Evolutionary conservation across 768 basidiomycete species (phyloP).

Genomic region (Kwoniella botswanensis): DNA sequence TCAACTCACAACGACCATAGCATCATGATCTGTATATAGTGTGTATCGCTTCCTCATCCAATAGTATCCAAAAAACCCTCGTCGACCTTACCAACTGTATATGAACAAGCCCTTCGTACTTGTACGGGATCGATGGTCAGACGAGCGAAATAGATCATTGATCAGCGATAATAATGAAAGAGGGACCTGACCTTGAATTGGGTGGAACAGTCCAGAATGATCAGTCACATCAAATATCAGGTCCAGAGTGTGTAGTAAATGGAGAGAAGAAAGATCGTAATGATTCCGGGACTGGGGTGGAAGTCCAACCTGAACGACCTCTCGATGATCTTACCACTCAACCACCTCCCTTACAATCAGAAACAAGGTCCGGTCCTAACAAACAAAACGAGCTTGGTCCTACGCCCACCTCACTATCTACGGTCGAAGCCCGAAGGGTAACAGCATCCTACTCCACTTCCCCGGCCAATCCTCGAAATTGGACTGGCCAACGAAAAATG

Average conservation of each 20-base stretch:
- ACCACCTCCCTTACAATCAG: background rate
- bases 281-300: too few relatives aligned
- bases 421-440: background rate
- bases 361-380: background rate
- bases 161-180: conserved; percentile 1
- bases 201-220: background rate
- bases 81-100: background rate
- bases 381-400: background rate
- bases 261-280: too few relatives aligned
- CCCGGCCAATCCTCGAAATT: conserved; percentile 43
- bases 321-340: conserved; percentile 1
- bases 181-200: background rate
- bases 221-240: background rate
- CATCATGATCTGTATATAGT: background rate
- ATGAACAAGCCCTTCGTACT: background rate
- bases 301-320: conserved; percentile 6
- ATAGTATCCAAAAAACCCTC: too few relatives aligned
- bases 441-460: conserved; percentile 24
- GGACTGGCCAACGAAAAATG: conserved; percentile 42
- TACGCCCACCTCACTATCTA: conserved; percentile 9
- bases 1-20: background rate
- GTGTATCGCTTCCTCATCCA: background rate
- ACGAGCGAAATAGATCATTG: background rate
- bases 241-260: too few relatives aligned
- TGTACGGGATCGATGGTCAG: background rate